phyloP scores from a whole-genome alignment of 306 rosid species.

The Leucaena leucocephala region DNA sequence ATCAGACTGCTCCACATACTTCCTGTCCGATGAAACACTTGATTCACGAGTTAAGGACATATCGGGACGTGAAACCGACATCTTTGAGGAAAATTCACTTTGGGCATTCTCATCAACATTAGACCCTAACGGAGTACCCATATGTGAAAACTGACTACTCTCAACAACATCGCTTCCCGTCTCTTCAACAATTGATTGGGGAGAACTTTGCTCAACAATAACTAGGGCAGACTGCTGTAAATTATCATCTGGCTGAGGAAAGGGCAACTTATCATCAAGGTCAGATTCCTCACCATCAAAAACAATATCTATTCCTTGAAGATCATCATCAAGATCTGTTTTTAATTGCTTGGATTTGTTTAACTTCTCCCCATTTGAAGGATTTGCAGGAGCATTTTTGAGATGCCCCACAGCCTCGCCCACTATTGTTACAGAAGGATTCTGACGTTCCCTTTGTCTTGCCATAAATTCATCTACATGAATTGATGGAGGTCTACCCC shows the following conservation, averaged over 20 bases:
- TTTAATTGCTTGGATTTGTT: constrained; percentile 78
- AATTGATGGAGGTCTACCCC: constrained; percentile 98
- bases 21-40: constrained; percentile 86
- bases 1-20: constrained; percentile 77
- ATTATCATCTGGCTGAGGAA: constrained; percentile 89
- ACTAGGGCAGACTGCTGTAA: constrained; percentile 80
- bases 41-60: constrained; percentile 76
- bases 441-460: constrained; percentile 97
- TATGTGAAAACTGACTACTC: constrained; percentile 63
- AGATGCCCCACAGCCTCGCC: constrained; percentile 66
- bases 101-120: constrained; percentile 78
- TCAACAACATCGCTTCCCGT: constrained; percentile 83
- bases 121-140: constrained; percentile 68
- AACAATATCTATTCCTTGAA: constrained; percentile 94
- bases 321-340: constrained; percentile 91
- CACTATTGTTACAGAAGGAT: constrained; percentile 67
- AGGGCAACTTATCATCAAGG: constrained; percentile 86
- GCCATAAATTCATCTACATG: constrained; percentile 99
- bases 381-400: constrained; percentile 59
- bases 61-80: constrained; percentile 83
- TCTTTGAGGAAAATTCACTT: constrained; percentile 90
- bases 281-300: constrained; percentile 97
- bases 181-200: constrained; percentile 96
- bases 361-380: constrained; percentile 65
- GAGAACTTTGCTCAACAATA: constrained; percentile 79